Evolutionary conservation across 2,329 filamentous ascomycete species (phyloP).

Genomic region (Paramyrothecium sp.): DNA sequence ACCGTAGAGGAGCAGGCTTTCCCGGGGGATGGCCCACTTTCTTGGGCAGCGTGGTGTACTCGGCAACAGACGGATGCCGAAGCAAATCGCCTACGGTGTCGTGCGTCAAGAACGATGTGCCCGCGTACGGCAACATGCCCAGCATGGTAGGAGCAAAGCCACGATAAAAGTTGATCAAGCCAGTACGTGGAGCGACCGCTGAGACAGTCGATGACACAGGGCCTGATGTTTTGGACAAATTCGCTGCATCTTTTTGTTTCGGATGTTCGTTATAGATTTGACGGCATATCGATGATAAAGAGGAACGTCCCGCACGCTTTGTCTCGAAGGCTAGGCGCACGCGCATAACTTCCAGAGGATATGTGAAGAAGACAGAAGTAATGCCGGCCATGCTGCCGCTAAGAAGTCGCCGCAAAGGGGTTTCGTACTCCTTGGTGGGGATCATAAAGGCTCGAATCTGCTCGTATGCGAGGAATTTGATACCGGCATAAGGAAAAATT

Average conservation of each 20-base stretch:
- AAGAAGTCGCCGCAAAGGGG: conserved; percentile 70
- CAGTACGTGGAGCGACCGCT: conserved; percentile 57
- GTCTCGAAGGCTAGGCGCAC: conserved; percentile 96
- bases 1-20: conserved; percentile 71
- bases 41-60: conserved; percentile 72
- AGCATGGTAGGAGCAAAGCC: conserved; percentile 88
- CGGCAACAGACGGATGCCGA: conserved; percentile 63
- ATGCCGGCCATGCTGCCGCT: conserved; percentile 78
- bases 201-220: conserved; percentile 35
- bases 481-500: conserved; percentile 95
- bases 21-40: conserved; percentile 51
- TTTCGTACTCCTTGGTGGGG: conserved; percentile 70
- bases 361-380: conserved; percentile 93
- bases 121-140: conserved; percentile 96
- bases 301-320: conserved; percentile 67
- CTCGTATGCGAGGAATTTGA: conserved; percentile 98
- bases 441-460: conserved; percentile 85
- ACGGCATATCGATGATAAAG: conserved; percentile 72
- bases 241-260: conserved; percentile 28
- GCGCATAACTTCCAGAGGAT: conserved; percentile 88
- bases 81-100: conserved; percentile 86
- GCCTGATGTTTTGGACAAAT: conserved; percentile 23
- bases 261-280: conserved; percentile 83
- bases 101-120: conserved; percentile 92
- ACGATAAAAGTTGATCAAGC: conserved; percentile 88